Base-by-base conservation (phyloP, 2,329 filamentous ascomycete species). In the Arachnomyces sp. region DNA sequence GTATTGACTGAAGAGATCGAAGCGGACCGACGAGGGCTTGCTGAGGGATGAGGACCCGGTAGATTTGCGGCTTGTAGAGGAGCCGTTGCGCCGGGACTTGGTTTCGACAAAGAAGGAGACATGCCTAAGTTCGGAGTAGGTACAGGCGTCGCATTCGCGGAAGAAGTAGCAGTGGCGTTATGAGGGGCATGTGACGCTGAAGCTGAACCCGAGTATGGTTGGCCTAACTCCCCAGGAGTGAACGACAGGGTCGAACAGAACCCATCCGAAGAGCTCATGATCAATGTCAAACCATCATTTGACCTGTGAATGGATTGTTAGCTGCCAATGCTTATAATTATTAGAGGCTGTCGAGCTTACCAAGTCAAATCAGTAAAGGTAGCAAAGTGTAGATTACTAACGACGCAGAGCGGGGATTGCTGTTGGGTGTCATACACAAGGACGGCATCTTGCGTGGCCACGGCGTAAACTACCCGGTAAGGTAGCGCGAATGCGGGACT, bases 221-320 rank as follows among this genome's bases (percentile, higher is more conserved):
- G 81, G 9, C 92, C 92, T 1, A 98, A 70, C 61, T 98, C 92
- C 7, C 86, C 86, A 2, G 84, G 71, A 1, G 77, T 65, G 57
- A 98, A 98, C 0, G 88, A 84, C 4, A 98, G 71, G 0, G 86
- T 84, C 0, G 92, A 98, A 61, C 92, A 98, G 68, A 96, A 98
- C 0, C 92, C 92, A 61, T 98, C 92, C 0, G 92, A 95, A 0
- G 92, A 98, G n/a, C 88, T 92, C 68, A 98, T 93, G 36, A 98
- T 73, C 15, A 98, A 69, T 1, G 83, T 88, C 31, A 78, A 71
- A 9, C 84, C 84, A 61, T 89, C 84, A 47, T 73, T 80, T 1
- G 84, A 84, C 82, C 82, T 85, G 46, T 21, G 64, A 53, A 28
- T 44, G 46, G 51, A 61, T 42, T 57, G 47, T 34, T 42, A 25